A percentile compares a stretch with the other conserved stretches of the same genome.
phyloP scores from a whole-genome alignment of 2,329 filamentous ascomycete species.

The Calonectria hawksworthii region DNA sequence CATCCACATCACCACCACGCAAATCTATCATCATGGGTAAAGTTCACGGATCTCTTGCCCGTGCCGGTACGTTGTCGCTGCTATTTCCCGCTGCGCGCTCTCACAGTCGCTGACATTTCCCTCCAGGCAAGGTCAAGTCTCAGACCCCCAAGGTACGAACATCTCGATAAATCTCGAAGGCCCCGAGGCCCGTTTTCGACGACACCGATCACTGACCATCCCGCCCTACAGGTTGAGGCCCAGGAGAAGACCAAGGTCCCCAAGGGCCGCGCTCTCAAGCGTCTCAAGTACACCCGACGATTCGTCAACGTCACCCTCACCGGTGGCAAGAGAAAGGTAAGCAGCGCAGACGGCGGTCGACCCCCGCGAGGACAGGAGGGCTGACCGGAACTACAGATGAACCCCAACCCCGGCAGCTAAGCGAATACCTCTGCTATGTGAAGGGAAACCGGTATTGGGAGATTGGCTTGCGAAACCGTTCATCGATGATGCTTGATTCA shows the following conservation, averaged over 20 bases:
- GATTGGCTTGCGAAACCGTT: constrained; percentile 50
- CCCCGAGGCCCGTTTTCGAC: constrained; percentile 36
- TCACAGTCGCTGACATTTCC: constrained; percentile 58
- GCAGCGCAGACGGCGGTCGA: constrained; percentile 39
- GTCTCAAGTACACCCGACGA: constrained; percentile 94
- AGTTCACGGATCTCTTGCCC: constrained; percentile 93
- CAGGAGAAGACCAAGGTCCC: constrained; percentile 98
- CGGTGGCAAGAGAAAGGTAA: constrained; percentile 98
- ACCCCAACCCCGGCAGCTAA: constrained; percentile 86
- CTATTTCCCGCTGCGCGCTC: constrained; percentile 22
- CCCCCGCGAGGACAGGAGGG: background rate
- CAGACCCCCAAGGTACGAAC: constrained; percentile 87
- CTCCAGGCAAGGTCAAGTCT: constrained; percentile 97
- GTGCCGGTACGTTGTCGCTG: constrained; percentile 70
- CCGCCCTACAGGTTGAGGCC: constrained; percentile 76
- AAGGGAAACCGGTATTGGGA: constrained; percentile 46
- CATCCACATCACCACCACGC: constrained; percentile 55
- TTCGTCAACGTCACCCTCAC: constrained; percentile 99
- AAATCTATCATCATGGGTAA: constrained; percentile 81
- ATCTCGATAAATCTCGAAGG: constrained; percentile 40
- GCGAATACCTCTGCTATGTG: constrained; percentile 36
- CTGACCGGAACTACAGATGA: constrained; percentile 73
- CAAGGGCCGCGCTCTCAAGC: constrained; percentile 98
- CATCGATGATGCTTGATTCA: constrained; percentile 50
- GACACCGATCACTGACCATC: constrained; percentile 50